phyloP scores from a whole-genome alignment of 371 early-diverging fungal species.

The Mucor indicus region DNA sequence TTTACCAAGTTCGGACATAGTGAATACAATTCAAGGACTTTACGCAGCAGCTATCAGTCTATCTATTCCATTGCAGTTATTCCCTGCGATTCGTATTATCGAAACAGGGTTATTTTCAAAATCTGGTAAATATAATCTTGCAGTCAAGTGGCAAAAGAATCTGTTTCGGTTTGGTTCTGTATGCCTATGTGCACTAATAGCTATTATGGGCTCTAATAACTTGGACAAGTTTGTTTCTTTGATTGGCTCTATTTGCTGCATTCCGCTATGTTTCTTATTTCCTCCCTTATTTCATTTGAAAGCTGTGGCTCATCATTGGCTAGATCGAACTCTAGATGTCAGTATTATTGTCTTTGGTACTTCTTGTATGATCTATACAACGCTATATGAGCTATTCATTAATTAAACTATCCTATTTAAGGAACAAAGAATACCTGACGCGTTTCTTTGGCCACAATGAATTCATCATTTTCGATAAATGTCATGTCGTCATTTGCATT shows the following conservation, averaged over 20 bases:
- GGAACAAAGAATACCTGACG: no score
- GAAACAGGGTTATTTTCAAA: constrained; percentile 68
- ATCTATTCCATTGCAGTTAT: constrained; percentile 81
- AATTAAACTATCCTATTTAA: no score
- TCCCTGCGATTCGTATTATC: constrained; percentile 84
- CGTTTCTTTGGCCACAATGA: no score
- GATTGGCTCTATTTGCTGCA: constrained; percentile 85
- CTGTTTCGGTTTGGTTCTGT: constrained; percentile 62
- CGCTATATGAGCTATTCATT: no score
- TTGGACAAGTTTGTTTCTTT: constrained; percentile 85
- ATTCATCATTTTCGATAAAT: no score
- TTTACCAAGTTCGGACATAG: constrained; percentile 58
- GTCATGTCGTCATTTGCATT: no score
- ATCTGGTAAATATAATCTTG: constrained; percentile 57
- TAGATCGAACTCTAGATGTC: constrained; percentile 53
- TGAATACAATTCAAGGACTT: constrained; percentile 66
- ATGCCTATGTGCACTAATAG: constrained; percentile 58
- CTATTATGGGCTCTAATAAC: constrained; percentile 67
- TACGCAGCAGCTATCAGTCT: constrained; percentile 84
- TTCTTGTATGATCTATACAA: constrained; percentile 76
- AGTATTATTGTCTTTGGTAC: constrained; percentile 68
- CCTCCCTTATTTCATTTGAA: constrained; percentile 81
- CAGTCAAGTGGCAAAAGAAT: constrained; percentile 90
- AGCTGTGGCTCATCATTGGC: constrained; percentile 44
- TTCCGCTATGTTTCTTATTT: constrained; percentile 64